These are phyloP conservation scores for Grosmannia penicillata DNA, from an alignment of 2,329 filamentous ascomycete genomes.

Conservation along the genomic window DNA sequence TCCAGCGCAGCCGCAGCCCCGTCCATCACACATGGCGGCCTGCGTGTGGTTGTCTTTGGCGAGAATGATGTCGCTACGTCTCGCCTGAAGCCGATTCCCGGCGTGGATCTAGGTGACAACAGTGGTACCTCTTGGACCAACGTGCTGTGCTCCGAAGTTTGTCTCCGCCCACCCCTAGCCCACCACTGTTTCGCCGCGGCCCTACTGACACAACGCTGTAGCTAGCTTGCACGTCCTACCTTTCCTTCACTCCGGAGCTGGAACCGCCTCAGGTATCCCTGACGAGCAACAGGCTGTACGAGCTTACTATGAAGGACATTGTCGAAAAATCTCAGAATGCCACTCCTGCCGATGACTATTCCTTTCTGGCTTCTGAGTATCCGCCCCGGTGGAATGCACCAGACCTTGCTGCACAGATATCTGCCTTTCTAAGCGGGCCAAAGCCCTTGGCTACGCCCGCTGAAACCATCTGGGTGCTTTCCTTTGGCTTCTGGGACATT, in stretches of 20 bases:
- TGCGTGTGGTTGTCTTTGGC: constrained; percentile 38
- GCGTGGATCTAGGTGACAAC: constrained; percentile 5
- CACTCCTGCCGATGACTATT: constrained; percentile 25
- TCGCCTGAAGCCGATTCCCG: constrained; percentile 9
- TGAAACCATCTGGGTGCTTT: constrained; percentile 39
- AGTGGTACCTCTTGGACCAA: constrained; percentile 28
- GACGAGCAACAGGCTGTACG: constrained; percentile 41
- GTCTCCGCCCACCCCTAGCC: constrained; percentile 3
- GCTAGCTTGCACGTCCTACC: constrained; percentile 29
- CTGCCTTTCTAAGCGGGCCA: constrained; percentile 27
- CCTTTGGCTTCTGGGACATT: constrained; percentile 38
- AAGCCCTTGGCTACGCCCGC: constrained; percentile 18
- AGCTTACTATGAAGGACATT: constrained; percentile 22
- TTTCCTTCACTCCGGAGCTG: constrained; percentile 27
- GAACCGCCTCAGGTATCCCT: constrained; percentile 20
- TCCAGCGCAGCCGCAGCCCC: not conserved
- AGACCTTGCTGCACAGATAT: constrained; percentile 30
- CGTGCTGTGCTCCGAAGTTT: constrained; percentile 31
- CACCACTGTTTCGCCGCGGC: not conserved
- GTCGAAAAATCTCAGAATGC: constrained; percentile 17
- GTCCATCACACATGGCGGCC: constrained; percentile 13
- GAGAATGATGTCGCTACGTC: constrained; percentile 29
- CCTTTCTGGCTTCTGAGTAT: constrained; percentile 26
- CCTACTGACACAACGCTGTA: constrained; percentile 15
- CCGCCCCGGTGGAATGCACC: constrained; percentile 22